phyloP scores from a whole-genome alignment of 306 rosid species.

The Carpinus fangiana region DNA sequence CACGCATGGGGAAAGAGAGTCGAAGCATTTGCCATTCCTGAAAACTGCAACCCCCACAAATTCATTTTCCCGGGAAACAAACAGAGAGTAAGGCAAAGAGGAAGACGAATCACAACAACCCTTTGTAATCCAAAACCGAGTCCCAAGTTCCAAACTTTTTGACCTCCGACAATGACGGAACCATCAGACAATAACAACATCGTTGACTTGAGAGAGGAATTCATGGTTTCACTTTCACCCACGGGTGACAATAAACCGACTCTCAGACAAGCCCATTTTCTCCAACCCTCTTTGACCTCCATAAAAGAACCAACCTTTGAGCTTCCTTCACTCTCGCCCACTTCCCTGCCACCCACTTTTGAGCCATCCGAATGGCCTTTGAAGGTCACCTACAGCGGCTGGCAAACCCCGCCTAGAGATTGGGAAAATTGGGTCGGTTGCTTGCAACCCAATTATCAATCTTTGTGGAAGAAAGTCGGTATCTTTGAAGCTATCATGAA shows the following conservation, averaged over 20 bases:
- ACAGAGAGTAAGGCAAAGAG: not conserved
- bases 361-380: not conserved
- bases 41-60: no score
- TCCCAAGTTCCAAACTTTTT: not conserved
- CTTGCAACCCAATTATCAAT: not conserved
- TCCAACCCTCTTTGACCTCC: not conserved
- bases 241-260: not conserved
- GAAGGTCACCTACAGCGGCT: slow-evolving; percentile 2
- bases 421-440: slow-evolving; percentile 28
- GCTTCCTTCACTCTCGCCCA: slow-evolving; percentile 2
- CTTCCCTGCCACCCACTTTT: not conserved
- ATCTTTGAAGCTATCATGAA: slow-evolving; percentile 22
- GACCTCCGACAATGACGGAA: not conserved
- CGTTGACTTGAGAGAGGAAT: not conserved
- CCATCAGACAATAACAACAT: not conserved
- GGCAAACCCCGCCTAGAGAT: not conserved
- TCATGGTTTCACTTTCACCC: not conserved
- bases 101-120: not conserved
- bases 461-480: slow-evolving; percentile 17
- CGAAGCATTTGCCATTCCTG: no score
- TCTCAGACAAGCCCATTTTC: not conserved
- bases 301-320: slow-evolving; percentile 1
- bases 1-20: no score
- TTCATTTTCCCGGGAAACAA: not conserved
- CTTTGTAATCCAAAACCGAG: not conserved